phyloP scores from a whole-genome alignment of 305 asterid species.

The Petunia hybrid region DNA sequence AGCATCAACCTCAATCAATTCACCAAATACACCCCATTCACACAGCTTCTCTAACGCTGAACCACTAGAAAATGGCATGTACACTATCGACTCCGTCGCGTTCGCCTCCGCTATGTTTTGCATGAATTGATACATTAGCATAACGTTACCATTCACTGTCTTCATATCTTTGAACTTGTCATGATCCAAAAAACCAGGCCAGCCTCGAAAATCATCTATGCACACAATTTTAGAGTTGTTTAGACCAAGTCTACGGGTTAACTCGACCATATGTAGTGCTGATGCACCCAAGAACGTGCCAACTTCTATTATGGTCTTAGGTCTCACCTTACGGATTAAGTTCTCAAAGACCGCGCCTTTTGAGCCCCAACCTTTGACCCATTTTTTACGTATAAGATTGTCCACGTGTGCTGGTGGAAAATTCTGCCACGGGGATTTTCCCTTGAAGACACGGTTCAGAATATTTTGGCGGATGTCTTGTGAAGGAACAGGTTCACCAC shows the following conservation, averaged over 20 bases:
- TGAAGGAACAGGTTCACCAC: constrained; percentile 38
- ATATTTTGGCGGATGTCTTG: constrained; percentile 44
- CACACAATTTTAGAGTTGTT: constrained; percentile 48
- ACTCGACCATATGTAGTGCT: constrained; percentile 59
- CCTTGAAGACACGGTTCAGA: constrained; percentile 58
- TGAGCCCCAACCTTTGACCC: constrained; percentile 68
- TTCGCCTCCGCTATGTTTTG: constrained; percentile 51
- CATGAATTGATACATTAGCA: constrained; percentile 59
- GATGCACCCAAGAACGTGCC: constrained; percentile 72
- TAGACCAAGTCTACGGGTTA: constrained; percentile 48
- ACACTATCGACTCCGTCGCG: constrained; percentile 44
- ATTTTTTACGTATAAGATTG: constrained; percentile 40
- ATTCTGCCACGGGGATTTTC: constrained; percentile 55
- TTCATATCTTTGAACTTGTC: constrained; percentile 42
- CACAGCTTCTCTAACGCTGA: constrained; percentile 55
- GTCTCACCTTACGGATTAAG: constrained; percentile 48
- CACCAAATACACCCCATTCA: constrained; percentile 60
- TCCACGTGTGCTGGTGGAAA: constrained; percentile 57
- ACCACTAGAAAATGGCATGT: constrained; percentile 55
- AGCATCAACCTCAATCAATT: constrained; percentile 61
- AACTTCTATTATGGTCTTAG: constrained; percentile 58
- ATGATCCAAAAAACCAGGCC: constrained; percentile 56
- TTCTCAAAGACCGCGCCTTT: constrained; percentile 60
- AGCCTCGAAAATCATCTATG: constrained; percentile 70
- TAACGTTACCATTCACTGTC: constrained; percentile 54